Evolutionary conservation across 805 yeast genomes (phyloP), one percentile per base, ranked within the genome.

Genomic region (Saccharomyces paradoxus): DNA sequence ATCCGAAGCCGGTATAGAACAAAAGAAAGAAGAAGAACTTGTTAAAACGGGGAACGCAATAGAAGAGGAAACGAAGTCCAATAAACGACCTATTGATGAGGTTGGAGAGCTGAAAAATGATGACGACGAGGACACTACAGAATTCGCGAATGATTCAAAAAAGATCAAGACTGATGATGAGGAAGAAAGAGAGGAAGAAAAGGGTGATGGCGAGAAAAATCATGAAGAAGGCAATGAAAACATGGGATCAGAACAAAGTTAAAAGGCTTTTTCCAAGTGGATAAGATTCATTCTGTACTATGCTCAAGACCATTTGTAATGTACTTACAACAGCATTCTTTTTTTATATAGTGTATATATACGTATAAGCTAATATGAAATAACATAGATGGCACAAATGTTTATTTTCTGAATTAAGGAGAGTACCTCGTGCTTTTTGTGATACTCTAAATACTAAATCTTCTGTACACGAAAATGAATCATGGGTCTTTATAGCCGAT

Each of bases 191-290:
- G 41, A 12, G 14, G 29, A 31, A 14, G 48, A 30, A 7, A 21
- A 26, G 12, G 41, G 27, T 37, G 7, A 13, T 6, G 7, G 26
- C n/a, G 14, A 29, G 41, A 30, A 41, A 27, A 24, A 28, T 14
- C 8, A 28, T 4, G 14, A 28, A 6, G 28, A n/a, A 14, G 26
- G 26, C 3, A 28, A 29, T 14, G 14, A 28, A 28, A 48, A n/a
- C 32, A 21, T 6, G 22, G 22, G 22, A 6, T n/a, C 49, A n/a
- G 29, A 24, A 10, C 14, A 46, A 26, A 22, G n/a, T 9, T 21
- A 13, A 41, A 22, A 7, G 9, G n/a, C 46, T 26, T 46, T 32
- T 14, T 32, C 9, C 14, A 32, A 3, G 69, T 59, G 30, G 68
- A 67, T 44, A 64, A 55, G 14, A 14, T 13, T 17, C 17, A 8